Evolutionary conservation across 148 eudicot genomes (phyloP).

Genomic region (Rhododendron molle): DNA sequence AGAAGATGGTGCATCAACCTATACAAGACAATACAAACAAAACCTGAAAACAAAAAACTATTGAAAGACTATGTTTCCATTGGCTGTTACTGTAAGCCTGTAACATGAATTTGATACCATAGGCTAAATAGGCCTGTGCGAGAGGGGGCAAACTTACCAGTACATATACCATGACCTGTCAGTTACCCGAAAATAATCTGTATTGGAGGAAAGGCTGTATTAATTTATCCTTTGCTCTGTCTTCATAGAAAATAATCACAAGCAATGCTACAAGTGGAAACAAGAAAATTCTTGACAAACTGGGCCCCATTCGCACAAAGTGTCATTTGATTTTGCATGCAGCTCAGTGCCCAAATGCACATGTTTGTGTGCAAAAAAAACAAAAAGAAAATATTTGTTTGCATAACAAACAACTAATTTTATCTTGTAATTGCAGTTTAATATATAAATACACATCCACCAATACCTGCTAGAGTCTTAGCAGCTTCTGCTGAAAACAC

Average conservation of each 20-base stretch:
- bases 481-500: constrained; percentile 86
- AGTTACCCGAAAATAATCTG: not conserved
- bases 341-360: not conserved
- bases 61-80: not conserved
- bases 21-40: not conserved
- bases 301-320: not conserved
- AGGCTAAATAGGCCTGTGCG: not conserved
- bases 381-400: not conserved
- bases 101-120: not conserved
- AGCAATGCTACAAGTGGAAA: constrained; percentile 1
- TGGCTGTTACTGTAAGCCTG: too few species aligned
- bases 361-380: not conserved
- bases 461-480: constrained; percentile 65
- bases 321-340: not conserved
- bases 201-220: not conserved
- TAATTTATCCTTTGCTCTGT: not conserved
- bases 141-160: not conserved
- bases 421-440: not conserved
- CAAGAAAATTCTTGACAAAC: not conserved
- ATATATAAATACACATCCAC: not conserved
- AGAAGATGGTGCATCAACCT: not conserved
- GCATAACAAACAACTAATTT: not conserved
- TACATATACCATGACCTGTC: not conserved
- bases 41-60: not conserved
- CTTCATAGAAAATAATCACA: not conserved